Evolutionary conservation across 2,329 filamentous ascomycete genomes (phyloP), one percentile per base, ranked within the genome.

Genomic region (Nemania sp.): DNA sequence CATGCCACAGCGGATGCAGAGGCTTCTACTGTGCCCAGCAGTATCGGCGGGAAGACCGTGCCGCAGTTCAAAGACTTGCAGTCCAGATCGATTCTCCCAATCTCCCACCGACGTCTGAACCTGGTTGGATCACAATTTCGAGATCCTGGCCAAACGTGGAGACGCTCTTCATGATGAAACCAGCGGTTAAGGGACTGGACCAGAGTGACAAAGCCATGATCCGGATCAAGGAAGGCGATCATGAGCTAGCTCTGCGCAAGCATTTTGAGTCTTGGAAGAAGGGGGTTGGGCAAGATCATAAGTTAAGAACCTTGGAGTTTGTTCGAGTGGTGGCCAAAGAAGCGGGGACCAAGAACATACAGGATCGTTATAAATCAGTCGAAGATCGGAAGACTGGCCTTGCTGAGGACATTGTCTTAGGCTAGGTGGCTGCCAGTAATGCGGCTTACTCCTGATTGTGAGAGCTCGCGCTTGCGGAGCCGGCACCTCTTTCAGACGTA

Each of bases 211-310:
- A 77, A 53, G 77, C 75, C 18, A 73, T 79, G 59, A 72, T 78
- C 49, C 72, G 74, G 15, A 68, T 76, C 35, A 66, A 67, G 11
- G 70, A 72, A 15, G 71, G 70, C 8, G 57, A 66, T 2, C 66
- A 70, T 8, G 76, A 78, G 55, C 0, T 47, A 0, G 24, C 26
- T n/a, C 66, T 78, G 7, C 68, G 70, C 26, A 73, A 72, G 26
- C 55, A 38, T 1, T 78, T 79, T 41, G 65, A 74, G 2, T 52
- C 73, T n/a, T 79, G 77, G 77, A 79, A 79, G 68, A 74, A 75
- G 63, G 67, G 49, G 0, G 32, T 11, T 1, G 77, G 77, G 5
- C 62, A 67, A 32, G 4, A 70, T 3, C 41, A 58, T 18, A 65
- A 61, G 7, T 22, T 79, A 10, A 54, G 43, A 20, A 73, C 62